These are phyloP conservation scores for Zygosaccharomyces pseudorouxii DNA, from an alignment of 805 yeast species.

Conservation along the genomic window DNA sequence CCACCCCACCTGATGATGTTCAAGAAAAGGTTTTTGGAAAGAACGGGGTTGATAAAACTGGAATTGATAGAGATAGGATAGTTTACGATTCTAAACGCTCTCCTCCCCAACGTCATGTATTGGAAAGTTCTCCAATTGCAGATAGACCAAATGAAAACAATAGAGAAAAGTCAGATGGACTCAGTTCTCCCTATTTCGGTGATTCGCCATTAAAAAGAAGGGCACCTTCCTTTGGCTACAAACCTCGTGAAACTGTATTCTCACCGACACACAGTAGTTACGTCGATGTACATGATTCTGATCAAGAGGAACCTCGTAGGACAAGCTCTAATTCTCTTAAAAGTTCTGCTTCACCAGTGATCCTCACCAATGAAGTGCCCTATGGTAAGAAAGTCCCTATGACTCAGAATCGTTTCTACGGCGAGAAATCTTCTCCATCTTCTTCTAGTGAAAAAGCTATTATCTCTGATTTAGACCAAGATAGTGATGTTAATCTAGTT, in stretches of 20 bases:
- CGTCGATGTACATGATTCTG: constrained; percentile 1
- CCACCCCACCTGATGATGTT: neutral
- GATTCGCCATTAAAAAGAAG: constrained; percentile 10
- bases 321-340: neutral
- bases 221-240: constrained; percentile 3
- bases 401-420: neutral
- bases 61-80: neutral
- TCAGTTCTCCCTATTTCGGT: constrained; percentile 16
- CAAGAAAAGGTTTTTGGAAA: neutral
- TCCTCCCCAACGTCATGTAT: constrained; percentile 3
- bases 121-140: constrained; percentile 21
- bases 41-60: constrained; percentile 1
- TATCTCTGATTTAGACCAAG: constrained; percentile 22
- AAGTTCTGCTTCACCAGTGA: constrained; percentile 1
- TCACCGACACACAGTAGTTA: constrained; percentile 1
- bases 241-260: neutral
- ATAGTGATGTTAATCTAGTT: constrained; percentile 23
- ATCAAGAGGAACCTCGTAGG: neutral
- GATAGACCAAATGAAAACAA: neutral
- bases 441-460: constrained; percentile 3
- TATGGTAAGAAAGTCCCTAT: neutral
- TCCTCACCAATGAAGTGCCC: constrained; percentile 1
- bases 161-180: neutral
- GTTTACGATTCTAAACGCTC: neutral
- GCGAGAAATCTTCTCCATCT: neutral